phyloP scores from a whole-genome alignment of 139 green algal genomes.

The Haematococcus lacustris region DNA sequence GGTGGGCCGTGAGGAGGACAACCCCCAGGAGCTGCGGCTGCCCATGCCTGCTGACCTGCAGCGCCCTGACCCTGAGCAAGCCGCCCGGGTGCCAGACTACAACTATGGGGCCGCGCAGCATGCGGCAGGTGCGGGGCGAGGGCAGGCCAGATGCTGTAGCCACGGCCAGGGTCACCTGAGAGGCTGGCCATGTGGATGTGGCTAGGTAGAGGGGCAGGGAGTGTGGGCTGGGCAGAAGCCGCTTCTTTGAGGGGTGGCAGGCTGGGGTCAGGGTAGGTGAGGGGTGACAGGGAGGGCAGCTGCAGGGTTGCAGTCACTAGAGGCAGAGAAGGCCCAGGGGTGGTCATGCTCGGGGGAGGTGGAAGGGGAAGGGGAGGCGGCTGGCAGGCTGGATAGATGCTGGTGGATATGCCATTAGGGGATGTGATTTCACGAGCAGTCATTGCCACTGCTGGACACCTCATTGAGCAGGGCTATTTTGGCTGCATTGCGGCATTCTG shows the following conservation, averaged over 20 bases:
- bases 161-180: background rate
- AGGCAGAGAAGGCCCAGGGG: too few relatives aligned
- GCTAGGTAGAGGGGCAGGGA: background rate
- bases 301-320: too few relatives aligned
- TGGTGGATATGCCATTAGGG: too few relatives aligned
- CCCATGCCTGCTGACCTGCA: constrained; percentile 55
- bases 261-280: background rate
- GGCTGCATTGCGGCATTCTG: too few relatives aligned
- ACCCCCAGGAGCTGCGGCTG: constrained; percentile 68
- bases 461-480: too few relatives aligned
- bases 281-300: background rate
- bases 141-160: background rate
- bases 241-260: background rate
- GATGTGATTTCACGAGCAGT: too few relatives aligned
- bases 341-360: too few relatives aligned
- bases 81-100: background rate
- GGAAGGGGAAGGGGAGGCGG: too few relatives aligned
- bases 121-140: background rate
- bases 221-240: background rate
- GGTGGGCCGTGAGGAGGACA: constrained; percentile 72
- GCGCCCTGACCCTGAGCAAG: background rate
- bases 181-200: background rate
- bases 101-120: background rate
- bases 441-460: too few relatives aligned
- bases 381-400: too few relatives aligned